A percentile compares a stretch with the other conserved stretches of the same genome.
Evolutionary conservation across 352 stramenopile genomes (phyloP).

Genomic region (Phytophthora idaei): DNA sequence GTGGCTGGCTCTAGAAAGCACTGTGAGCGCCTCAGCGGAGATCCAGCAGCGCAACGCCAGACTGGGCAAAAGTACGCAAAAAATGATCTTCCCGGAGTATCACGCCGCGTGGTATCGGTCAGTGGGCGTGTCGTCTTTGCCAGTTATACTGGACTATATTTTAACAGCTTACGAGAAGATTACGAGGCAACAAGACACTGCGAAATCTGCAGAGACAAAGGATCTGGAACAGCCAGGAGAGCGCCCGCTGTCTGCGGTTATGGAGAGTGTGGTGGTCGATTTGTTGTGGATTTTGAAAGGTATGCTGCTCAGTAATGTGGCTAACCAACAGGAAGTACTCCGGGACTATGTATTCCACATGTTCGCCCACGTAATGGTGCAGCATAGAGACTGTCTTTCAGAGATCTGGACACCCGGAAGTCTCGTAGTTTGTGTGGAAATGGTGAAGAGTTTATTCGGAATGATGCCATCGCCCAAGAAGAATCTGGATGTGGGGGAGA

Average conservation of each 20-base stretch:
- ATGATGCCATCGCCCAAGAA: conserved; percentile 48
- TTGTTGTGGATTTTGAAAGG: conserved; percentile 74
- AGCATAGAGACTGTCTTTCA: conserved; percentile 43
- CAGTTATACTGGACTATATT: conserved; percentile 69
- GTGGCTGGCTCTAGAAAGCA: conserved; percentile 70
- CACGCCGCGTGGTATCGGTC: conserved; percentile 58
- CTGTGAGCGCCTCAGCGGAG: conserved; percentile 58
- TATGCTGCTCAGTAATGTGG: conserved; percentile 57
- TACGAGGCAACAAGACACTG: conserved; percentile 5
- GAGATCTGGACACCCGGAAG: conserved; percentile 70
- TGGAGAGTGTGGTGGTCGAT: conserved; percentile 65
- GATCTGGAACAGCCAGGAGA: background rate
- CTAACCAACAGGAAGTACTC: conserved; percentile 61
- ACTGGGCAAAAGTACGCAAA: conserved; percentile 61
- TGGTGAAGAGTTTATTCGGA: conserved; percentile 57
- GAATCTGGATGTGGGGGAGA: conserved; percentile 34
- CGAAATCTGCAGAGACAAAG: background rate
- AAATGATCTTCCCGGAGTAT: conserved; percentile 47
- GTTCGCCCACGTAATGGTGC: conserved; percentile 59
- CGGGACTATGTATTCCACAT: conserved; percentile 74
- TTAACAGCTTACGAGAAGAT: conserved; percentile 55
- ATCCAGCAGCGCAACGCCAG: conserved; percentile 79
- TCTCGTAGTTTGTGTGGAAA: conserved; percentile 69
- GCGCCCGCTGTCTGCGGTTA: conserved; percentile 25
- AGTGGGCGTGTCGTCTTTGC: conserved; percentile 59